Base-by-base conservation (phyloP, 805 yeast genomes). In the Teunomyces gatunensis region DNA sequence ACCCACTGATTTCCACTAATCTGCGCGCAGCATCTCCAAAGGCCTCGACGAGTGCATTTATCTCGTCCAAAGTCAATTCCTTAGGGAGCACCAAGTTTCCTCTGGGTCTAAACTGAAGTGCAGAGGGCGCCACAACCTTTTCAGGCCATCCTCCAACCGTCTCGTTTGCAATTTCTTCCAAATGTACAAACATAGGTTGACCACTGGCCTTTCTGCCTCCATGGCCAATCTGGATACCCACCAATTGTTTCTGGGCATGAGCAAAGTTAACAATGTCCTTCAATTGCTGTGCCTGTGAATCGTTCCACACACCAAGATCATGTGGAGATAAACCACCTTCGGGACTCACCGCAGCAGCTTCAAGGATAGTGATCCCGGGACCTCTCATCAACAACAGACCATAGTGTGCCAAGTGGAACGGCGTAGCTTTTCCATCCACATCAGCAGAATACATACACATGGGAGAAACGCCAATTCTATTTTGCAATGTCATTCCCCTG, bases 361-460 rank as follows among this genome's bases (percentile, higher is more conserved):
- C 76, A 6, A 73, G 65, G 53, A 82, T 76, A 85, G 63, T 15
- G 87, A 75, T 17, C 88, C 89, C 18, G 79, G 77, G 49, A 3
- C 84, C 84, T 44, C 81, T 62, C 11, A 65, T 44, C 0, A 80
- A 74, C 44, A 74, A 64, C 0, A 72, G 58, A 3, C 80, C 80
- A 52, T 80, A 77, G 53, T 80, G 83, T 6, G 70, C 67, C 15
- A 69, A 50, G 52, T 80, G 83, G 63, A 70, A 80, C 13, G 67
- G 73, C 0, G 77, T 79, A 0, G 73, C 68, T 12, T 61, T 58
- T 2, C 74, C 74, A 42, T 77, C 62, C 20, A 53, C 52, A 2
- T 58, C 53, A 2, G 77, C 71, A 5, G 82, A 72, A 58, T 79
- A 79, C 42, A 68, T 74, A 56, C 83, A 76, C 82, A 79, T 77